Evolutionary conservation across 2,329 filamentous ascomycete species (phyloP), one percentile per base, ranked within the genome.

Genomic region (Trichoderma simmonsii): DNA sequence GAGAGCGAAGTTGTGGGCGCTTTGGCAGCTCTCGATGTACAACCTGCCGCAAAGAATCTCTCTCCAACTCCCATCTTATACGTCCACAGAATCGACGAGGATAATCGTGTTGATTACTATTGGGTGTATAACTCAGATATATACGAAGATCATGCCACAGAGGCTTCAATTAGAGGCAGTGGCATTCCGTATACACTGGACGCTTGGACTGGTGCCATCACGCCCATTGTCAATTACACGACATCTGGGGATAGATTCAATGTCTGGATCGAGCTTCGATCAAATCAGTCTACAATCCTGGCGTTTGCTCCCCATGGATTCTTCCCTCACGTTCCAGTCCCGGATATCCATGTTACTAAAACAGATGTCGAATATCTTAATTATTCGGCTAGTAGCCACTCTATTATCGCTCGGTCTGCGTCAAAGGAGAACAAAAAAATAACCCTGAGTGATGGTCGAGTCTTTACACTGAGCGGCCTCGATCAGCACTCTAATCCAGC

Each of bases 41-140:
- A 28, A n/a, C 64, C 64, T 15, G 51, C 51, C 6, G 64, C 51
- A 21, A 15, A 59, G 18, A 67, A 67, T 28, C 15, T 67, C 11
- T 39, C 64, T 14, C 64, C 64, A 6, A 3, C 15, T 6, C 64
- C 64, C 2, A 67, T 67, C 32, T 12, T 67, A 11, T 67, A 67
- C n/a, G 64, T 67, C 12, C 64, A 67, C 21, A 67, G 64, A 15
- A 30, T 67, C 12, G 64, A 67, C 11, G 30, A 34, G 15, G 51
- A 54, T 14, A 67, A 67, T 12, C 21, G 6, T 12, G 51, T 59
- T 26, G 64, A 67, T 24, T 67, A 67, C 24, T 59, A 67, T 2
- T 67, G 64, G 64, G 64, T 11, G n/a, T 67, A 67, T n/a, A 67
- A 67, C 18, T 67, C 64, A 5, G 64, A 67, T 18, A 67, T 67